phyloP scores from a whole-genome alignment of 495 filamentous ascomycete genomes.

The Tuber aestivum region DNA sequence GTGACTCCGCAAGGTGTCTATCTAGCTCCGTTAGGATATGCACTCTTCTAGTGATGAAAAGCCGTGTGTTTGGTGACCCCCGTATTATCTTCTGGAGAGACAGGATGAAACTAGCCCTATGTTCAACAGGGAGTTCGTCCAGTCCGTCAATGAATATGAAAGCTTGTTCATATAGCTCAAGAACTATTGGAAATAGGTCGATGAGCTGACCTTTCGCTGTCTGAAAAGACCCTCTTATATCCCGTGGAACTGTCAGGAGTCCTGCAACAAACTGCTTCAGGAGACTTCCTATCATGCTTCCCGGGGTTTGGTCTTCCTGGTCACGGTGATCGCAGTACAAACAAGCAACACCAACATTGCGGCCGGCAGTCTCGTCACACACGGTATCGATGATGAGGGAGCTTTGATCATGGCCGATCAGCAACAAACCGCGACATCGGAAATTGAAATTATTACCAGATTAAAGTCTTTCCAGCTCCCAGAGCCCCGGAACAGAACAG shows the following conservation, averaged over 20 bases:
- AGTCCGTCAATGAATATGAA: constrained; percentile 19
- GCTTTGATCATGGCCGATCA: not conserved
- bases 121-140: constrained; percentile 13
- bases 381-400: not conserved
- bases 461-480: not conserved
- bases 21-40: constrained; percentile 11
- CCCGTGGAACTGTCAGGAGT: too few species aligned
- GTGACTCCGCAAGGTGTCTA: not conserved
- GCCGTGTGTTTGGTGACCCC: not conserved
- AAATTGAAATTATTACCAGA: not conserved
- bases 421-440: not conserved
- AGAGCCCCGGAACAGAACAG: not conserved
- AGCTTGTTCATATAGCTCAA: not conserved
- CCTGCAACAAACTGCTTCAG: not conserved
- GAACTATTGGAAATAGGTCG: not conserved
- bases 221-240: not conserved
- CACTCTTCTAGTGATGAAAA: constrained; percentile 17
- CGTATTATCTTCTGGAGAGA: not conserved
- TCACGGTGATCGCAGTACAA: not conserved
- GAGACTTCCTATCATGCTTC: not conserved
- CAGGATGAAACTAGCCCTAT: constrained; percentile 6
- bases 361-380: not conserved
- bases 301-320: not conserved
- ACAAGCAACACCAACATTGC: not conserved
- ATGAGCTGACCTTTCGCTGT: not conserved